Conservation (phyloP, 371 early-diverging fungal species). For the Mucor plumbeus region DNA sequence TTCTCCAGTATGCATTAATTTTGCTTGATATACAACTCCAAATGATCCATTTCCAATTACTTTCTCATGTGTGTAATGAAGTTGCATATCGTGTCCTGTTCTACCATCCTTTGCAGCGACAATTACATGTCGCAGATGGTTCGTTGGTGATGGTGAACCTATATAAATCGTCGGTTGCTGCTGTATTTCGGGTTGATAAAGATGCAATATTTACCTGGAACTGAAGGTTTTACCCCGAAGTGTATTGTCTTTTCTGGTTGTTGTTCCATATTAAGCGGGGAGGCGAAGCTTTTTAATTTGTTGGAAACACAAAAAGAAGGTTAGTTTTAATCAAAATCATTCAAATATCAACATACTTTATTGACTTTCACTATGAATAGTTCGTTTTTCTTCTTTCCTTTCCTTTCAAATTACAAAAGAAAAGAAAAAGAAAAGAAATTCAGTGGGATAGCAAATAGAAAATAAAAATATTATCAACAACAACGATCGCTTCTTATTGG, state of each 20-base stretch:
- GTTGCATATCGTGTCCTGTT: slow-evolving; percentile 81
- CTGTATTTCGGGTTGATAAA: background rate
- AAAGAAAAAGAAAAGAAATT: slow-evolving; percentile 10
- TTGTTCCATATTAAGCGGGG: slow-evolving; percentile 13
- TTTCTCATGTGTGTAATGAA: slow-evolving; percentile 89
- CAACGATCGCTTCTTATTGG: background rate
- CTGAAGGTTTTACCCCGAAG: slow-evolving; percentile 12
- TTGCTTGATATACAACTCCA: slow-evolving; percentile 96
- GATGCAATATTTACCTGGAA: background rate
- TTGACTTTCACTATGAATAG: background rate
- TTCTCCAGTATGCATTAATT: slow-evolving; percentile 76
- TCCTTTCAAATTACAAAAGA: background rate
- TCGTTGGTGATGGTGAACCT: slow-evolving; percentile 22
- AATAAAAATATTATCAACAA: background rate
- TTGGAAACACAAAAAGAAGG: background rate
- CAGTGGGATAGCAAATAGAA: background rate
- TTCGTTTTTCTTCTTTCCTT: background rate
- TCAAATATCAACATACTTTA: background rate
- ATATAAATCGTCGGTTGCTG: background rate
- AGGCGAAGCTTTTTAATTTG: background rate
- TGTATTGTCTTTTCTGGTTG: slow-evolving; percentile 15
- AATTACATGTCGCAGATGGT: slow-evolving; percentile 25
- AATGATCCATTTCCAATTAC: slow-evolving; percentile 95
- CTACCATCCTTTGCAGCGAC: slow-evolving; percentile 84
- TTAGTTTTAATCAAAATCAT: background rate